Conservation (phyloP, 441 rosid species). For the Manihot esculenta region DNA sequence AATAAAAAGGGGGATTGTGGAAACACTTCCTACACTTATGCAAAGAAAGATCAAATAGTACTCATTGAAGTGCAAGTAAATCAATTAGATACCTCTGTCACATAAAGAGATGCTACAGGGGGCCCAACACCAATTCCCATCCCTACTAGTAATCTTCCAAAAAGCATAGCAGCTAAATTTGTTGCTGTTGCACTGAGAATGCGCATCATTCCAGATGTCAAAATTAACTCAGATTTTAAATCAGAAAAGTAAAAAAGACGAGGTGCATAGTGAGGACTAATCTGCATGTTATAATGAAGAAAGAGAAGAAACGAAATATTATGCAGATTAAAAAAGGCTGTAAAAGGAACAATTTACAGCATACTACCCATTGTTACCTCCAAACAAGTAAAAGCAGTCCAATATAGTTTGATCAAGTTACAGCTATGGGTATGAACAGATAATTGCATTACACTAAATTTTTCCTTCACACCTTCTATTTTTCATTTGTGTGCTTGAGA, state of each 20-base stretch:
- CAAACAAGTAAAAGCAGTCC: background rate
- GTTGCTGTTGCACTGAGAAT: slow-evolving; percentile 65
- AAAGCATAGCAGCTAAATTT: slow-evolving; percentile 74
- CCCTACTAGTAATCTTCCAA: slow-evolving; percentile 93
- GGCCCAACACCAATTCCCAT: slow-evolving; percentile 95
- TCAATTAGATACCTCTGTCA: slow-evolving; percentile 66
- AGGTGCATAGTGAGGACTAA: slow-evolving; percentile 4
- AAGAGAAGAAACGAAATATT: background rate
- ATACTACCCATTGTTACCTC: background rate
- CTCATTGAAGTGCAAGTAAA: slow-evolving; percentile 6
- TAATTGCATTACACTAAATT: background rate
- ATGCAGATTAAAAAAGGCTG: background rate
- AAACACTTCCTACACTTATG: slow-evolving; percentile 1
- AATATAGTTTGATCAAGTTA: background rate
- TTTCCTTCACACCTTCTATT: slow-evolving; percentile 2
- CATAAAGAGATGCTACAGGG: slow-evolving; percentile 85
- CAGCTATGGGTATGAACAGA: background rate
- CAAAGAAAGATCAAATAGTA: slow-evolving; percentile 8
- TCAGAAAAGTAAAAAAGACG: background rate
- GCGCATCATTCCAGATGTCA: slow-evolving; percentile 22
- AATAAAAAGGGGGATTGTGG: background rate
- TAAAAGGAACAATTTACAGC: background rate
- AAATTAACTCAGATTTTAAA: slow-evolving; percentile 3
- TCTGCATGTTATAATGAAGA: background rate
- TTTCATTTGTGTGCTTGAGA: background rate